Evolutionary conservation across 2,329 filamentous ascomycete species (phyloP).

Genomic region (Ustulina deusta): DNA sequence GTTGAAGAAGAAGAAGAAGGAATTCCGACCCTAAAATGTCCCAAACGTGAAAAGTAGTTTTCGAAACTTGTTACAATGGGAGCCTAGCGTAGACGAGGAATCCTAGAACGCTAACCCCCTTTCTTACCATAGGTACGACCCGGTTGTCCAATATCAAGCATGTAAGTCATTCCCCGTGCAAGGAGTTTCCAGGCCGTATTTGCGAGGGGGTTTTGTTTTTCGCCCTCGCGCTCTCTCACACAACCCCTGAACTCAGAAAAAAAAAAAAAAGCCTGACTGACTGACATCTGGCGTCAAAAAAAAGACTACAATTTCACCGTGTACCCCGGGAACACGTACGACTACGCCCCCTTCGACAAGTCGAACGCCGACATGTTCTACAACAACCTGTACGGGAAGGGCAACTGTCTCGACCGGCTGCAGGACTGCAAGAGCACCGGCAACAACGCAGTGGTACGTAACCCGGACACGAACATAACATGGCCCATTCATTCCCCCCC

Average conservation of each 20-base stretch:
- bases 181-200: neutral
- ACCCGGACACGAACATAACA: neutral
- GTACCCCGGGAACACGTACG: constrained; percentile 68
- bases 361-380: constrained; percentile 63
- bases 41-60: neutral
- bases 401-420: constrained; percentile 71
- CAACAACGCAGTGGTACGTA: constrained; percentile 56
- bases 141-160: constrained; percentile 66
- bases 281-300: constrained; percentile 4
- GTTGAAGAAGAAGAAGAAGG: constrained; percentile 13
- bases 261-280: neutral
- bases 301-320: constrained; percentile 67
- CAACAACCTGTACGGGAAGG: constrained; percentile 70
- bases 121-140: constrained; percentile 59
- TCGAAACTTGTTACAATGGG: neutral
- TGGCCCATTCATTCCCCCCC: neutral
- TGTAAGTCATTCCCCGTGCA: constrained; percentile 44
- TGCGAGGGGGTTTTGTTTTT: neutral
- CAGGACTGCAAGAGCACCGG: constrained; percentile 65
- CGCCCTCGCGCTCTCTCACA: neutral
- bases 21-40: neutral
- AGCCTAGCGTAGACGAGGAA: neutral
- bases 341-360: constrained; percentile 64
- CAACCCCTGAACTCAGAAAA: neutral
- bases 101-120: constrained; percentile 20